Evolutionary conservation across 129 eudicot genomes (phyloP).

Genomic region (Kitagawia praeruptora): DNA sequence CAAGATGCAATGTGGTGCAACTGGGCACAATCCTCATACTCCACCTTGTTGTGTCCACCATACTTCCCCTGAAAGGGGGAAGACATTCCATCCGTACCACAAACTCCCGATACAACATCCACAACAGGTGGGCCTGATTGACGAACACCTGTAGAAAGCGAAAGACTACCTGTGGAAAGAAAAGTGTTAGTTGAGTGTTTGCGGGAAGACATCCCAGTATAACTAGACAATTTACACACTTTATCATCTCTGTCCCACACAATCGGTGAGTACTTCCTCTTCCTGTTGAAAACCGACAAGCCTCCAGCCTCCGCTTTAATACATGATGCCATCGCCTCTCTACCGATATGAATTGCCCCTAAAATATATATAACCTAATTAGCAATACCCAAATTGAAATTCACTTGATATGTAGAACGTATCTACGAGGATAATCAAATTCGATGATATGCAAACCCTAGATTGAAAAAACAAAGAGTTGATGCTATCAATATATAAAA

Average conservation of each 20-base stretch:
- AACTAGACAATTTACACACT: conserved; percentile 16
- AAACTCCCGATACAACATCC: background rate
- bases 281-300: conserved; percentile 13
- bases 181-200: background rate
- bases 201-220: background rate
- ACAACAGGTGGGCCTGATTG: conserved; percentile 1
- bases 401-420: no score
- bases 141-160: background rate
- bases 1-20: conserved; percentile 27
- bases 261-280: conserved; percentile 69
- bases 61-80: background rate
- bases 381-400: background rate
- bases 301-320: background rate
- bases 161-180: background rate
- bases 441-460: background rate
- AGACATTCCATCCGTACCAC: conserved; percentile 4
- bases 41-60: background rate
- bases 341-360: background rate
- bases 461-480: background rate
- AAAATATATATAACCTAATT: background rate
- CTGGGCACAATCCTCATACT: conserved; percentile 20
- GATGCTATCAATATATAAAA: background rate
- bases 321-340: background rate
- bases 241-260: conserved; percentile 68
- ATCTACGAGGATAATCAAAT: background rate